These are phyloP conservation scores for Zangia roseola DNA, from an alignment of 768 basidiomycete species.

Conservation along the genomic window DNA sequence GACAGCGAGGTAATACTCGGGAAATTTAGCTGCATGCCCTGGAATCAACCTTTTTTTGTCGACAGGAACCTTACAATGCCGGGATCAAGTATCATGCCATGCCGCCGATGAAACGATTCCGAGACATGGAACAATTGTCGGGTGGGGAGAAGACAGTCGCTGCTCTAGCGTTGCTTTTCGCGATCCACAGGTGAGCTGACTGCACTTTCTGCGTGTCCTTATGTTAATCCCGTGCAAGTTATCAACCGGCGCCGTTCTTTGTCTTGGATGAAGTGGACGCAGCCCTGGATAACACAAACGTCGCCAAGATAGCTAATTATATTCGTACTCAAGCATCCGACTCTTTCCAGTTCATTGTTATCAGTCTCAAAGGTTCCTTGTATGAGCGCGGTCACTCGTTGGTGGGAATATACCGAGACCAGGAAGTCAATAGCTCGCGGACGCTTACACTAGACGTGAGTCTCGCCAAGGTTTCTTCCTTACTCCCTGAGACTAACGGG, in stretches of 20 bases:
- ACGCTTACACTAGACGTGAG: conserved; percentile 89
- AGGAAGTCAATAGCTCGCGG: conserved; percentile 88
- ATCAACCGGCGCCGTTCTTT: conserved; percentile 96
- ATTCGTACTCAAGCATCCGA: conserved; percentile 83
- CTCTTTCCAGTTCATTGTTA: conserved; percentile 93
- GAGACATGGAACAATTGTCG: conserved; percentile 98
- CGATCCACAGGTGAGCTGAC: conserved; percentile 79
- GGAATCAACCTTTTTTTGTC: conserved; percentile 3
- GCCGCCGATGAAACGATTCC: conserved; percentile 99
- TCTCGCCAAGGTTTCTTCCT: not conserved
- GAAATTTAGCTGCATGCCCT: conserved; percentile 20
- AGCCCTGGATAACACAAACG: conserved; percentile 98
- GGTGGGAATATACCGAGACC: conserved; percentile 93
- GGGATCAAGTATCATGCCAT: conserved; percentile 99
- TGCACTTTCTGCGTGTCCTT: not conserved
- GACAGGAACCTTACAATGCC: conserved; percentile 75
- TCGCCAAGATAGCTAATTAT: conserved; percentile 92
- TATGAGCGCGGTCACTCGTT: conserved; percentile 89
- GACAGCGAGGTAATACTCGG: conserved; percentile 78
- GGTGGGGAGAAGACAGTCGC: conserved; percentile 99
- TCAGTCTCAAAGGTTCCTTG: conserved; percentile 91
- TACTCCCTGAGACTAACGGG: conserved; percentile 6
- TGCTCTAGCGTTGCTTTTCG: conserved; percentile 92
- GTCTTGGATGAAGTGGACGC: conserved; percentile 99
- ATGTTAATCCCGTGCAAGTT: conserved; percentile 46